Evolutionary conservation across 1,284 basidiomycete genomes (phyloP).

Genomic region (Farysia itapuensis): DNA sequence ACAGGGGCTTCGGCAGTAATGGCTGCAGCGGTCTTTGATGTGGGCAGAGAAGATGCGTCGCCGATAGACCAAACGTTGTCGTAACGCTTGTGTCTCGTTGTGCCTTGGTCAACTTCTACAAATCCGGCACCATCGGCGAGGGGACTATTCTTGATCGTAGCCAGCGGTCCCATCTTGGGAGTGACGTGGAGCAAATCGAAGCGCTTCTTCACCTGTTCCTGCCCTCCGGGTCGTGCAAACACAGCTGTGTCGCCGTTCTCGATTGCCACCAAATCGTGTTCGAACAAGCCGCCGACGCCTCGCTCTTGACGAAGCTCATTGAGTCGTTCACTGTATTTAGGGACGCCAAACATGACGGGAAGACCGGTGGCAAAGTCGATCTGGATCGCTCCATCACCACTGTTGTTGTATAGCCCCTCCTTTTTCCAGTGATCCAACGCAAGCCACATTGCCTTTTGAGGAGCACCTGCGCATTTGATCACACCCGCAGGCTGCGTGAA

Average conservation of each 20-base stretch:
- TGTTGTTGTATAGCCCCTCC: conserved; percentile 35
- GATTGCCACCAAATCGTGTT: conserved; percentile 79
- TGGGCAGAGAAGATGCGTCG: conserved; percentile 86
- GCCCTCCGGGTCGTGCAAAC: conserved; percentile 64
- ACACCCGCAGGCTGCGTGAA: conserved; percentile 95
- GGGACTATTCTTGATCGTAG: conserved; percentile 71
- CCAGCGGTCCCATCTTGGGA: conserved; percentile 86
- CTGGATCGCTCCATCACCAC: conserved; percentile 63
- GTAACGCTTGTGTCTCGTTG: conserved; percentile 78
- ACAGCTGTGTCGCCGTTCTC: conserved; percentile 69
- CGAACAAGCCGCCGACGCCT: conserved; percentile 76
- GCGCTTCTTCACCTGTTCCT: conserved; percentile 66
- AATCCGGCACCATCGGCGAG: conserved; percentile 65
- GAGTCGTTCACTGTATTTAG: conserved; percentile 85
- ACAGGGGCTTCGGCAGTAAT: conserved; percentile 91
- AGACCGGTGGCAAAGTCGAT: conserved; percentile 88
- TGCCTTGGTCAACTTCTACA: conserved; percentile 78
- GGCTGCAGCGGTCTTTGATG: conserved; percentile 93
- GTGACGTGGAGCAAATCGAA: conserved; percentile 85
- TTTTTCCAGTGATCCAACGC: conserved; percentile 54
- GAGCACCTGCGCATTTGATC: conserved; percentile 88
- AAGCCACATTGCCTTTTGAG: conserved; percentile 61
- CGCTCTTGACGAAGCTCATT: conserved; percentile 76
- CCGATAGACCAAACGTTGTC: conserved; percentile 86
- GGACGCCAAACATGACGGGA: conserved; percentile 78